Conservation (phyloP, 208 protist species). For the Trypanosoma cruzi region DNA sequence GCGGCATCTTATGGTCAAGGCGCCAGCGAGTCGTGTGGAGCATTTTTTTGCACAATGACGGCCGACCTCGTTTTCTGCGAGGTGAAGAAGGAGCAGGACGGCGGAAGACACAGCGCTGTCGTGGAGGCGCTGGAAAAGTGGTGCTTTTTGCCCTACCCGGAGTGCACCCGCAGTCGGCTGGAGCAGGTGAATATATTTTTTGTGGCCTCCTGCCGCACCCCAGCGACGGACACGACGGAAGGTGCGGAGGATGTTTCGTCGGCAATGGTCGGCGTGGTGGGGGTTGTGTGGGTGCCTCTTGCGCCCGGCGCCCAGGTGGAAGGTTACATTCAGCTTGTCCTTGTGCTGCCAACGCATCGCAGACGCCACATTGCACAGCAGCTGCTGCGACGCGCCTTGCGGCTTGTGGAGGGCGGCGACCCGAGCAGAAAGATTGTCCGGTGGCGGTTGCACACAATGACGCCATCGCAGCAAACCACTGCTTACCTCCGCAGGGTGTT, state of each 20-base stretch:
- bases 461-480: slow-evolving; percentile 18
- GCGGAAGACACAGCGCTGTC: background rate
- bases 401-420: background rate
- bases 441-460: slow-evolving; percentile 80
- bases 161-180: slow-evolving; percentile 49
- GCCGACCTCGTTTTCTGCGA: slow-evolving; percentile 5
- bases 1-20: background rate
- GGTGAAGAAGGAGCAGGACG: slow-evolving; percentile 9
- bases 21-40: background rate
- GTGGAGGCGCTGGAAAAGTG: slow-evolving; percentile 10
- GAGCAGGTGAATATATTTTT: slow-evolving; percentile 51
- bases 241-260: background rate
- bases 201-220: slow-evolving; percentile 19
- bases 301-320: slow-evolving; percentile 36
- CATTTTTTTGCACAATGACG: background rate
- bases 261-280: slow-evolving; percentile 47
- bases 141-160: slow-evolving; percentile 60
- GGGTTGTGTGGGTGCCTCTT: slow-evolving; percentile 73
- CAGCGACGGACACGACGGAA: background rate
- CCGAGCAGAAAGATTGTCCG: slow-evolving; percentile 26
- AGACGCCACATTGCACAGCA: slow-evolving; percentile 35
- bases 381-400: slow-evolving; percentile 39
- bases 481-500: slow-evolving; percentile 22
- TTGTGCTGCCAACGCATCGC: slow-evolving; percentile 37
- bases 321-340: slow-evolving; percentile 80